Evolutionary conservation across 768 basidiomycete genomes (phyloP).

Genomic region (Xerocomellus chrysenteron): DNA sequence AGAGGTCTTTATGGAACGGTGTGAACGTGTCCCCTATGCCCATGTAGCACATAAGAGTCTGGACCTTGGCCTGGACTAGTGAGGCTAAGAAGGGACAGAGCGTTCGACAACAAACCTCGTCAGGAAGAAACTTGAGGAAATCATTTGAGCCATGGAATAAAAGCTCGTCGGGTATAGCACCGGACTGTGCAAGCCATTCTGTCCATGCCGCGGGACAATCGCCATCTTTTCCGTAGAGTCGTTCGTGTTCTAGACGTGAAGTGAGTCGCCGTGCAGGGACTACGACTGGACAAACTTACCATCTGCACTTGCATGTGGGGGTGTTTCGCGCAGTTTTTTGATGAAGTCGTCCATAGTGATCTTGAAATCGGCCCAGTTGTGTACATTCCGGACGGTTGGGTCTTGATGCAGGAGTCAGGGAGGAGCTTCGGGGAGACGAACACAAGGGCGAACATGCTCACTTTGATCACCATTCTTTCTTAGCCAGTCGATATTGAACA

Average conservation of each 20-base stretch:
- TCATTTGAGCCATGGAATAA: constrained; percentile 57
- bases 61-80: constrained; percentile 52
- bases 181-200: constrained; percentile 50
- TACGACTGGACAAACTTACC: constrained; percentile 31
- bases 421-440: background rate
- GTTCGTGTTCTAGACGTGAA: constrained; percentile 46
- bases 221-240: constrained; percentile 78
- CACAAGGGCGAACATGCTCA: constrained; percentile 2
- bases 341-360: constrained; percentile 58
- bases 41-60: constrained; percentile 85
- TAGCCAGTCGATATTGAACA: constrained; percentile 62
- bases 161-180: constrained; percentile 52
- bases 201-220: constrained; percentile 67
- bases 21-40: constrained; percentile 84
- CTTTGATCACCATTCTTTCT: constrained; percentile 32
- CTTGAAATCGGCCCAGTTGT: constrained; percentile 50
- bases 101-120: constrained; percentile 39
- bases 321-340: constrained; percentile 36
- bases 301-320: constrained; percentile 36
- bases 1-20: constrained; percentile 82
- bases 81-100: background rate
- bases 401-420: constrained; percentile 36
- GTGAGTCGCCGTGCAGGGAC: background rate
- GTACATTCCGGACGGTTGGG: constrained; percentile 62
- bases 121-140: constrained; percentile 54